Evolutionary conservation across 306 rosid genomes (phyloP).

Genomic region (Abrus precatorius): DNA sequence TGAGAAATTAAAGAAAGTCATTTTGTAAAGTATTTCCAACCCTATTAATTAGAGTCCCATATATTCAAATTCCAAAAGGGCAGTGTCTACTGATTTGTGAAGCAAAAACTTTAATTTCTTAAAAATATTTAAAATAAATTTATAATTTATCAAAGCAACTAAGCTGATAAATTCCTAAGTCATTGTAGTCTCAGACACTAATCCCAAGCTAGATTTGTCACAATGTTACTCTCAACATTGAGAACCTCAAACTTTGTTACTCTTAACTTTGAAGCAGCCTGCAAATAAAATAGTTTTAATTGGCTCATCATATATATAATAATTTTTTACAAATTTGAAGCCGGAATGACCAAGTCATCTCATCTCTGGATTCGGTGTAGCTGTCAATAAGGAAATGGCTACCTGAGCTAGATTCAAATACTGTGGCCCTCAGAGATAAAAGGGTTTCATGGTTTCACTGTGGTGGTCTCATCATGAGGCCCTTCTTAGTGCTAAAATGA

Average conservation of each 20-base stretch:
- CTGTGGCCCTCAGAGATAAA: constrained; percentile 19
- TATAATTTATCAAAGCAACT: no score
- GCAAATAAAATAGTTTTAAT: not conserved
- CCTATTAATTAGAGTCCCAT: no score
- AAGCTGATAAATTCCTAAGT: no score
- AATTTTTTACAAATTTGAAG: no score
- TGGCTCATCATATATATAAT: not conserved
- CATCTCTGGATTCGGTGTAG: not conserved
- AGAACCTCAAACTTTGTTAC: constrained; percentile 1
- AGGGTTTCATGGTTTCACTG: not conserved
- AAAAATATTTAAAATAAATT: no score
- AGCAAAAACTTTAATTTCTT: no score
- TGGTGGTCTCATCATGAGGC: constrained; percentile 13
- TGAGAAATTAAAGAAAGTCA: no score
- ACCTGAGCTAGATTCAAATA: not conserved
- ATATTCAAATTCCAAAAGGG: no score
- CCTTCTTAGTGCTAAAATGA: constrained; percentile 22
- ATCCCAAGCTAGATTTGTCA: not conserved
- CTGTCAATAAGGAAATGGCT: not conserved
- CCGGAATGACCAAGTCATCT: no score
- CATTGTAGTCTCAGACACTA: not conserved
- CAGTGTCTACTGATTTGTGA: no score
- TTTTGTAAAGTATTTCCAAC: no score
- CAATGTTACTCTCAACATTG: not conserved
- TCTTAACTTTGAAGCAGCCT: not conserved